Base-by-base conservation (phyloP, 2,329 filamentous ascomycete genomes). In the Microascus cirrosus region DNA sequence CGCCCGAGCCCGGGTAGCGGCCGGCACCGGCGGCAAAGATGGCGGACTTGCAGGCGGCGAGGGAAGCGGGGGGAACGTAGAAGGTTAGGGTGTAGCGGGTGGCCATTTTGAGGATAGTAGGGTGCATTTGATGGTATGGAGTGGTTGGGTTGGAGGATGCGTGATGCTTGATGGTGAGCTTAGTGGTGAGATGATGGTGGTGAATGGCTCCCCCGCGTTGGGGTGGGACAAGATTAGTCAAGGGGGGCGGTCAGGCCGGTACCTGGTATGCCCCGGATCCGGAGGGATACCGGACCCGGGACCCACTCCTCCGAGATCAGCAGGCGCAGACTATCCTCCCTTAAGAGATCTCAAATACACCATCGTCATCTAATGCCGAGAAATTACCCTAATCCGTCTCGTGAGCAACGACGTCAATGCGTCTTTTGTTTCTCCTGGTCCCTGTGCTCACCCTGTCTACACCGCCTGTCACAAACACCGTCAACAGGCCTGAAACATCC, bases 21-120 rank as follows among this genome's bases (percentile, higher is more conserved):
- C 81, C 81, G 2, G 80, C 81, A n/a, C 81, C 80, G 18, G 79
- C 77, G n/a, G 71, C 71, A 65, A 84, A 83, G 62, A 84, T 72
- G 60, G 81, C 81, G 0, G 69, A 59, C 66, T 84, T 84, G 67
- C 77, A 79, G 13, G 71, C 70, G n/a, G 70, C 70, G n/a, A 78
- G 69, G 22, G 69, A 69, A 6, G 70, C 25, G 0, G 69, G 63
- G 0, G 80, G 80, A 1, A 74, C 76, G 68, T 75, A 75, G 65
- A 83, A 83, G 58, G 81, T 68, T 45, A 83, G 74, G 59, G 59
- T 68, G 63, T 67, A 73, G 25, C 56, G 56, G 24, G 56, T 20
- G 20, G 45, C 22, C 45, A 50, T 50, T 12, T 50, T 50, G 45
- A 50, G 11, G 45, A 24, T 3, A 6, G 45, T 6, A 13, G n/a